These are phyloP conservation scores for Kazachstania taianensis DNA, from an alignment of 805 yeast species.

Conservation along the genomic window DNA sequence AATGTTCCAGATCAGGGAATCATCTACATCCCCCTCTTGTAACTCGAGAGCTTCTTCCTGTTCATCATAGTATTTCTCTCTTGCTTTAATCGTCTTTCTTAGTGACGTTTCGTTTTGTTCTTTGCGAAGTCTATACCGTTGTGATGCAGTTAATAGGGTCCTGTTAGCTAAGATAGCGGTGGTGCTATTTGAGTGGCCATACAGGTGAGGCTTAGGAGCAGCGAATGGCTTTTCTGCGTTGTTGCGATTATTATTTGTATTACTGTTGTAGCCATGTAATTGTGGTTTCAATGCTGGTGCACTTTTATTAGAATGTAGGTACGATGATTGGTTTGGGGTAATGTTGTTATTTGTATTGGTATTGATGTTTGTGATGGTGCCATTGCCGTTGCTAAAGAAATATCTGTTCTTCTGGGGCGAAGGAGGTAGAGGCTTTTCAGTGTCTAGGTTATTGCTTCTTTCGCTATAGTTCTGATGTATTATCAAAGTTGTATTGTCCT, in stretches of 20 bases:
- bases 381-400: constrained; percentile 1
- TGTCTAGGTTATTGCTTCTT: not conserved
- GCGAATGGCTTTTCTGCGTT: not conserved
- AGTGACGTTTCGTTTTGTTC: constrained; percentile 29
- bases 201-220: constrained; percentile 1
- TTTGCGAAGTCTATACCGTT: constrained; percentile 32
- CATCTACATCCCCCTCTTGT: constrained; percentile 29
- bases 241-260: constrained; percentile 3
- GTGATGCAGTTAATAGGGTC: constrained; percentile 33
- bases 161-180: constrained; percentile 8
- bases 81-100: constrained; percentile 26
- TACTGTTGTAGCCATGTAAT: not conserved
- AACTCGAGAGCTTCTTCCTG: constrained; percentile 14
- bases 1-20: constrained; percentile 40
- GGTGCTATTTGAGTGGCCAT: constrained; percentile 10
- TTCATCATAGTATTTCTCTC: constrained; percentile 33
- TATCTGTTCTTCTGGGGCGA: constrained; percentile 5
- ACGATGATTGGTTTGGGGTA: constrained; percentile 1
- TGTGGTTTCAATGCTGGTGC: constrained; percentile 5
- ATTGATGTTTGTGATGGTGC: not conserved
- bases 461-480: constrained; percentile 1
- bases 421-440: constrained; percentile 2
- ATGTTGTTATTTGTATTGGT: constrained; percentile 1
- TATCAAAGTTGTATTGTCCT: constrained; percentile 2
- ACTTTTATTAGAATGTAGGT: constrained; percentile 6